Conservation (phyloP, 257 asterid genomes). For the Nemophila menziesii region DNA sequence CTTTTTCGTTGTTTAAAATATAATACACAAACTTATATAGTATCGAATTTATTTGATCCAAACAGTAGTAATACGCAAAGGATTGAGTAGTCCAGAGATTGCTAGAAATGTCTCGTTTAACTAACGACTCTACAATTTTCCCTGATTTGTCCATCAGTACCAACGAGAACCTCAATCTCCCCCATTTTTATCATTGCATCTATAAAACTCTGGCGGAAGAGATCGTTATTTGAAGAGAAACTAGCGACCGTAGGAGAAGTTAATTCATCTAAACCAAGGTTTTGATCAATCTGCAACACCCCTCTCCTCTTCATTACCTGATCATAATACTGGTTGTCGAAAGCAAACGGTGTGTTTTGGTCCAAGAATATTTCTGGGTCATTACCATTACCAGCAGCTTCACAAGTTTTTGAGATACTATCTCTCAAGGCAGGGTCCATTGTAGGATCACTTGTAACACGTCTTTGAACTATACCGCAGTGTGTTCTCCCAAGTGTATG, state of each 20-base stretch:
- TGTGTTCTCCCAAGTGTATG: slow-evolving; percentile 29
- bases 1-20: no score
- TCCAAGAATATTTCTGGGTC: slow-evolving; percentile 52
- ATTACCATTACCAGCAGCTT: slow-evolving; percentile 11
- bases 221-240: slow-evolving; percentile 11
- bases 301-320: slow-evolving; percentile 45
- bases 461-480: slow-evolving; percentile 16
- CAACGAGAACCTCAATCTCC: slow-evolving; percentile 17
- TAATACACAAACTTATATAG: no score
- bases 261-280: slow-evolving; percentile 32
- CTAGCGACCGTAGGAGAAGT: slow-evolving; percentile 14
- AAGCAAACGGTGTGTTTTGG: slow-evolving; percentile 40
- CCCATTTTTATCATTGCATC: slow-evolving; percentile 25
- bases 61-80: no score
- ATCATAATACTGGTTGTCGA: slow-evolving; percentile 53
- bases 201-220: slow-evolving; percentile 11
- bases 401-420: slow-evolving; percentile 28
- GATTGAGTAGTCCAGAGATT: no score
- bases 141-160: slow-evolving; percentile 21
- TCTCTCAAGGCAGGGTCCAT: slow-evolving; percentile 28
- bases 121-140: slow-evolving; percentile 21
- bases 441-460: slow-evolving; percentile 24
- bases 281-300: slow-evolving; percentile 53
- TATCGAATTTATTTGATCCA: no score
- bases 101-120: no score